Base-by-base conservation (phyloP, 2,329 filamentous ascomycete genomes). In the Stemphylium vesicarium region DNA sequence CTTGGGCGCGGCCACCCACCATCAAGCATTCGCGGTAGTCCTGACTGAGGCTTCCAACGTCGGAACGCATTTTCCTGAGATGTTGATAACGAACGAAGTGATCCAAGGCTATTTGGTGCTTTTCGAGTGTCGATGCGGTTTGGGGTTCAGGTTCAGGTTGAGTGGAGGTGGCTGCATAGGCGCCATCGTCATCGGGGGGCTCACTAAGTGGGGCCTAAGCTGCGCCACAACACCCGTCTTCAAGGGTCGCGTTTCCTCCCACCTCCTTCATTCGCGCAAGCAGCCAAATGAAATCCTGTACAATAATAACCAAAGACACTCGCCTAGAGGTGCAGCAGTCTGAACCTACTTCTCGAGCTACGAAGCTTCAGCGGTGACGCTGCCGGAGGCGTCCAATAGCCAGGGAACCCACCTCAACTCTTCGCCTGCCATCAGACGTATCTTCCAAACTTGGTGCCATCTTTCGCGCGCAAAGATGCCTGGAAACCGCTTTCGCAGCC, bases 151-250 rank as follows among this genome's bases (percentile, higher is more conserved):
- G 4, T 11, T n/a, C n/a, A 15, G 3, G 26, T 10, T 22, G 24
- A 10, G 37, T 4, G 36, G 46, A 26, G 16, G 26, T 50, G 26
- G 15, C 12, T 9, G 10, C 22, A 31, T 39, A 11, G 32, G 22
- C 18, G 32, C 22, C 33, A 35, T 52, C 29, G 51, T 43, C 47
- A 53, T 53, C 15, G 22, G 16, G 5, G 37, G 43, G 29, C 40
- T 18, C 26, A 37, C 45, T 26, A 50, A 54, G 51, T 50, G 46
- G 51, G 51, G 51, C 51, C 24, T 10, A 16, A 12, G 29, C 37
- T 48, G 43, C 22, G 50, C 50, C 43, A 48, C 43, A 41, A 48
- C 13, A 29, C 40, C 13, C 8, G 32, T 41, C 18, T 29, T 37
- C 50, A 15, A 31, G 13, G 29, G n/a, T 13, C 40, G 37, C 29